Evolutionary conservation across 306 rosid species (phyloP).

Genomic region (Spatholobus suberectus): DNA sequence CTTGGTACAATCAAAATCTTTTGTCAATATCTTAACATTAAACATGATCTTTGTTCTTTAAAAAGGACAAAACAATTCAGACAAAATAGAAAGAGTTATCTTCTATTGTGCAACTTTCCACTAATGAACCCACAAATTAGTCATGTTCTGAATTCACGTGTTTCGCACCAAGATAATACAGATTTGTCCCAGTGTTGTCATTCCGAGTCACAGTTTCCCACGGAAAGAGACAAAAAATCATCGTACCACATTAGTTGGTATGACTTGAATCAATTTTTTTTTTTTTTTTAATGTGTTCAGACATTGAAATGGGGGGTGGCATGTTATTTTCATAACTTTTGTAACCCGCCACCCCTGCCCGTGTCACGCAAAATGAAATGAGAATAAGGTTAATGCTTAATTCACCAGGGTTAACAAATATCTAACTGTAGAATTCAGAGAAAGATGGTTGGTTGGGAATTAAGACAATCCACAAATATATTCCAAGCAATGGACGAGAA

Average conservation of each 20-base stretch:
- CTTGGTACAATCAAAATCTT: too few relatives aligned
- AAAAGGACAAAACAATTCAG: not conserved
- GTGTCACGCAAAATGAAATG: not conserved
- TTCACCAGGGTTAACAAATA: not conserved
- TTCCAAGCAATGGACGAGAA: not conserved
- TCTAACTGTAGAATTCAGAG: not conserved
- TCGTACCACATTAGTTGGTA: not conserved
- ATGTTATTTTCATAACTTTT: not conserved
- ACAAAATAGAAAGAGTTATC: not conserved
- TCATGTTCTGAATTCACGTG: not conserved
- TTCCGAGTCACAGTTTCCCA: not conserved
- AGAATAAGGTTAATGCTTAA: not conserved
- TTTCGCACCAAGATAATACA: not conserved
- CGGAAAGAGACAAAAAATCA: not conserved
- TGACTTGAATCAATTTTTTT: not conserved
- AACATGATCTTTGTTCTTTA: not conserved
- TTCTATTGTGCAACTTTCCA: not conserved
- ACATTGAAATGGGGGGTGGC: not conserved
- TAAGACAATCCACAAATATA: not conserved
- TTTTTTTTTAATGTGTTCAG: not conserved
- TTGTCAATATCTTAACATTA: too few relatives aligned
- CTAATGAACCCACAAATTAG: not conserved
- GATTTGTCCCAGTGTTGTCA: not conserved
- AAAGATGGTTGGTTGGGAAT: not conserved
- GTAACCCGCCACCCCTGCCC: too few relatives aligned